A percentile compares a stretch with the other conserved stretches of the same genome.
These are phyloP conservation scores for Sporothrix phasma DNA, from an alignment of 2,329 filamentous ascomycete genomes.

Conservation along the genomic window DNA sequence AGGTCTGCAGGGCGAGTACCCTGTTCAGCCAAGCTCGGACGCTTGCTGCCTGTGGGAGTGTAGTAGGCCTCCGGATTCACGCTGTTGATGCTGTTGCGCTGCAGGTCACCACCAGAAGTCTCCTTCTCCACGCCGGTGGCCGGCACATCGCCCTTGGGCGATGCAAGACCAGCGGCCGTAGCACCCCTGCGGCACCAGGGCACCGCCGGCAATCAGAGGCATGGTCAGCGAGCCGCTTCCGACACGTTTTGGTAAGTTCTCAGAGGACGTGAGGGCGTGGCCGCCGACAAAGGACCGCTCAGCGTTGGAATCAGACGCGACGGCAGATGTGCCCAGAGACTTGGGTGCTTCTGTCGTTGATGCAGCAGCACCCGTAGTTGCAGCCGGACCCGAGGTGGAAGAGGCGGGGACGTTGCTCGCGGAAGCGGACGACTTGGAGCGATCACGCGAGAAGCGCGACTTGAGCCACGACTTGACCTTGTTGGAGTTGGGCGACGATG, in stretches of 20 bases:
- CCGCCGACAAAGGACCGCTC: conserved; percentile 33
- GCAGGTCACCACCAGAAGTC: too few relatives aligned
- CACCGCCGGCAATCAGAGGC: conserved; percentile 19
- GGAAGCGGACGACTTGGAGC: conserved; percentile 23
- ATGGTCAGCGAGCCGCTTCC: conserved; percentile 6
- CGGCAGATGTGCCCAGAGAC: not conserved
- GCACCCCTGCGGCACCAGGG: conserved; percentile 19
- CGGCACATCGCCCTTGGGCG: not conserved
- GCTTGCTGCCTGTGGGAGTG: not conserved
- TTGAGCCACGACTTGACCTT: conserved; percentile 36
- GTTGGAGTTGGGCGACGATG: conserved; percentile 20
- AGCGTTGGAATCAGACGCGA: not conserved
- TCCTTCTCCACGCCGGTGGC: not conserved
- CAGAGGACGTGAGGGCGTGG: conserved; percentile 26
- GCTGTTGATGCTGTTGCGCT: not conserved
- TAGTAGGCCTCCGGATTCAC: not conserved
- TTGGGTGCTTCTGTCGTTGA: not conserved
- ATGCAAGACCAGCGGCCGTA: not conserved
- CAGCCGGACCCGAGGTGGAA: not conserved
- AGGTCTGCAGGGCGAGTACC: not conserved
- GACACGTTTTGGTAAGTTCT: conserved; percentile 13
- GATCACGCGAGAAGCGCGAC: conserved; percentile 29
- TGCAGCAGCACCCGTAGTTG: not conserved
- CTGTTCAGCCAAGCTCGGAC: not conserved
- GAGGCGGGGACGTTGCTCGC: not conserved